Conservation (phyloP, 441 rosid species). For the Erodium texanum region DNA sequence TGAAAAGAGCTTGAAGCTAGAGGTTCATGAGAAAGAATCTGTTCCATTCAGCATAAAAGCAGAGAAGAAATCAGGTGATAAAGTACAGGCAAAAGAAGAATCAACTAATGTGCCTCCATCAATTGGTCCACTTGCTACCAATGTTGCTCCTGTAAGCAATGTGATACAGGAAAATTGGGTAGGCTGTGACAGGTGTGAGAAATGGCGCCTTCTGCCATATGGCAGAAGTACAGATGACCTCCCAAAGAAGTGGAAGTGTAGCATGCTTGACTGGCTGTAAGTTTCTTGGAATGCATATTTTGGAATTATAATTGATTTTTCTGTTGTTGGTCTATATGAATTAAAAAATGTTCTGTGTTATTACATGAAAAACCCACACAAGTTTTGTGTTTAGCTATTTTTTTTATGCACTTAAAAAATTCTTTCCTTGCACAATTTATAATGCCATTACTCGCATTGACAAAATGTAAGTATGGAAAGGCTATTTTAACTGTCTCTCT, state of each 20-base stretch:
- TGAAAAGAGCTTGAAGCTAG: slow-evolving; percentile 1
- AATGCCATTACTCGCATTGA: slow-evolving; percentile 2
- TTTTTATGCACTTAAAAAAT: not conserved
- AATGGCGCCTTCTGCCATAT: slow-evolving; percentile 66
- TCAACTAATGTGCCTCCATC: not conserved
- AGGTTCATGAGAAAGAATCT: not conserved
- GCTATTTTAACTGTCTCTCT: slow-evolving; percentile 20
- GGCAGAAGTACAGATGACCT: slow-evolving; percentile 39
- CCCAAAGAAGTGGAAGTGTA: slow-evolving; percentile 66
- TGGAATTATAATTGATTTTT: not conserved
- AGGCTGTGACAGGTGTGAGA: slow-evolving; percentile 52
- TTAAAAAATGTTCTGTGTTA: not conserved
- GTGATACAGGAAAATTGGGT: slow-evolving; percentile 45
- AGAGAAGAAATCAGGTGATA: slow-evolving; percentile 7
- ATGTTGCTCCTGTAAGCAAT: slow-evolving; percentile 21
- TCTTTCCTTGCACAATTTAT: slow-evolving; percentile 10
- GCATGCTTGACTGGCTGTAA: slow-evolving; percentile 85
- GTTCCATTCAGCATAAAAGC: not conserved
- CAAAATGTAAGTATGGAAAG: not conserved
- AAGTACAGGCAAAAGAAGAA: not conserved
- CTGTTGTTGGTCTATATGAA: not conserved
- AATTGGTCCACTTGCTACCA: slow-evolving; percentile 10
- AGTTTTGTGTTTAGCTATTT: not conserved
- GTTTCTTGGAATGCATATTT: slow-evolving; percentile 21
- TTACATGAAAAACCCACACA: not conserved